Base-by-base conservation (phyloP, 495 filamentous ascomycete species). In the Aspergillus conjunctus region DNA sequence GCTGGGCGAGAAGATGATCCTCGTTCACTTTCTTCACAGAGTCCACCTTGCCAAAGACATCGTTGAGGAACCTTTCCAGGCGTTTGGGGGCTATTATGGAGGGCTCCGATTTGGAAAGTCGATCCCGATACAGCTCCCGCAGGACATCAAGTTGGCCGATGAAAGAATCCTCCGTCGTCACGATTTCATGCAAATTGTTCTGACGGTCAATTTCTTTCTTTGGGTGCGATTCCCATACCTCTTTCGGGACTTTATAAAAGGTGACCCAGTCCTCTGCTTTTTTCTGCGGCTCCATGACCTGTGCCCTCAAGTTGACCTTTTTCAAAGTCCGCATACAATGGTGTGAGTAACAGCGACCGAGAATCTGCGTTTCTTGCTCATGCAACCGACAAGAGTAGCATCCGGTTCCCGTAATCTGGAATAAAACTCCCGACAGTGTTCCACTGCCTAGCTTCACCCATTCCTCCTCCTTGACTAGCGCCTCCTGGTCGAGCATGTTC, bases 111-210 rank as follows among this genome's bases (percentile, higher is more conserved):
- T 76, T 78, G 2, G 80, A 76, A 31, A 99, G 82, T 63, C 87
- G 85, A 72, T 99, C 95, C 55, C 93, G 82, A 70, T 98, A 99
- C 5, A 98, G 81, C 7, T 87, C 77, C 11, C 91, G 85, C 44
- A 99, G 77, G 33, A 98, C 87, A 64, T 92, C 87, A 41, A 98
- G 79, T 65, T 93, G 89, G 51, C 88, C 86, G 81, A 98, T 96
- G 69, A 87, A 99, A 3, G 84, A 80, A 67, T 97, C 92, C 72
- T 99, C 94, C 9, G 90, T 92, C 17, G 91, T 92, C 31, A 99
- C 90, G 63, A 98, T 95, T 74, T 99, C 94, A 73, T 99, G 94
- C 32, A 98, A 74, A 59, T 91, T 91, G 70, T 98, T 97, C 68
- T 99, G 94, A 37, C 92, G 86, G 66, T 96, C 87, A 45, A 98